These are phyloP conservation scores for Fraxinus quadrangulata DNA, from an alignment of 257 asterid genomes.

Conservation along the genomic window DNA sequence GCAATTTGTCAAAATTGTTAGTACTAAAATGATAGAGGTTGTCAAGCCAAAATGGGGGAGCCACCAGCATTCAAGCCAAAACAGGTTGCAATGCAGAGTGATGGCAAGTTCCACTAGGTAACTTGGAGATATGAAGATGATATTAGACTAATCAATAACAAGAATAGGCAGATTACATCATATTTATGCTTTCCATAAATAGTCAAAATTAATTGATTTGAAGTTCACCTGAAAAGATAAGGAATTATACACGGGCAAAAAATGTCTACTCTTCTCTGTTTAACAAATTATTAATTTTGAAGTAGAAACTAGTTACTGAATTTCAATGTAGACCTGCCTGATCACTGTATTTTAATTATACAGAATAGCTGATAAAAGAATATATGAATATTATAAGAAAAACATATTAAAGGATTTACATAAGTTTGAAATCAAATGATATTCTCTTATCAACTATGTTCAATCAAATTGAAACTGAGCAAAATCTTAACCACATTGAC, in stretches of 20 bases:
- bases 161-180: not conserved
- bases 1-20: not conserved
- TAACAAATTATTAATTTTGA: not conserved
- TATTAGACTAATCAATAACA: not conserved
- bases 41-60: not conserved
- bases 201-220: not conserved
- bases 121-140: not conserved
- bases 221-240: not conserved
- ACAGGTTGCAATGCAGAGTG: not conserved
- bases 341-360: not conserved
- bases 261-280: not conserved
- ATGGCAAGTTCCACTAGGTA: not conserved
- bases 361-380: not conserved
- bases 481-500: not conserved
- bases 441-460: not conserved
- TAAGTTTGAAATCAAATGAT: not conserved
- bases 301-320: not conserved
- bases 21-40: not conserved
- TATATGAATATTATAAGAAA: not conserved
- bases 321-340: not conserved
- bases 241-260: not conserved
- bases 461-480: not conserved
- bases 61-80: not conserved
- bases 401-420: not conserved
- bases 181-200: not conserved